Conservation (phyloP, 352 stramenopile species). For the Phytophthora macrochlamydospora region DNA sequence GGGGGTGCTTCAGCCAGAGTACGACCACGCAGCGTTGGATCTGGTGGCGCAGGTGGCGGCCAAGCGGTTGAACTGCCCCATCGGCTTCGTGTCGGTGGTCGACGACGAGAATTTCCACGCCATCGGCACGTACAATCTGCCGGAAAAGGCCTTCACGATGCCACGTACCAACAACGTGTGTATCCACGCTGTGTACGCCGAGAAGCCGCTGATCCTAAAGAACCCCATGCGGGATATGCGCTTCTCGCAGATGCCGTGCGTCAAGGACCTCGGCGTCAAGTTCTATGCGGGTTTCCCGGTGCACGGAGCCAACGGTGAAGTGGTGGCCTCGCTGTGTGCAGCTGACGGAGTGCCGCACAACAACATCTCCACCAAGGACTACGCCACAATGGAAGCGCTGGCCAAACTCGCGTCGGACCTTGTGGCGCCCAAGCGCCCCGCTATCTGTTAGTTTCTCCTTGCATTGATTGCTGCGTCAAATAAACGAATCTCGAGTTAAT, state of each 20-base stretch:
- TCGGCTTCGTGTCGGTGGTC: constrained; percentile 68
- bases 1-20: constrained; percentile 44
- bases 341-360: constrained; percentile 48
- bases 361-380: constrained; percentile 75
- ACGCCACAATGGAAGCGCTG: constrained; percentile 74
- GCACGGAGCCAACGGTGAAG: constrained; percentile 44
- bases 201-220: constrained; percentile 68
- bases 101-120: constrained; percentile 58
- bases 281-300: constrained; percentile 80
- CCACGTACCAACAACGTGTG: constrained; percentile 60
- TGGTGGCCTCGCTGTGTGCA: constrained; percentile 61
- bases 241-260: constrained; percentile 58
- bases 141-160: constrained; percentile 24
- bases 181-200: constrained; percentile 58
- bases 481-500: no score
- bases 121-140: constrained; percentile 55
- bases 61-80: constrained; percentile 59
- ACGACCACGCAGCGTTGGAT: constrained; percentile 58
- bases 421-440: constrained; percentile 18
- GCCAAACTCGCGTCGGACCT: constrained; percentile 59
- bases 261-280: constrained; percentile 59
- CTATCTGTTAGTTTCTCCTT: constrained; percentile 4
- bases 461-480: no score
- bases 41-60: constrained; percentile 66
- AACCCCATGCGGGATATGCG: constrained; percentile 77